These are phyloP conservation scores for Baudoinia panamericana DNA, from an alignment of 495 filamentous ascomycete genomes.

Conservation along the genomic window DNA sequence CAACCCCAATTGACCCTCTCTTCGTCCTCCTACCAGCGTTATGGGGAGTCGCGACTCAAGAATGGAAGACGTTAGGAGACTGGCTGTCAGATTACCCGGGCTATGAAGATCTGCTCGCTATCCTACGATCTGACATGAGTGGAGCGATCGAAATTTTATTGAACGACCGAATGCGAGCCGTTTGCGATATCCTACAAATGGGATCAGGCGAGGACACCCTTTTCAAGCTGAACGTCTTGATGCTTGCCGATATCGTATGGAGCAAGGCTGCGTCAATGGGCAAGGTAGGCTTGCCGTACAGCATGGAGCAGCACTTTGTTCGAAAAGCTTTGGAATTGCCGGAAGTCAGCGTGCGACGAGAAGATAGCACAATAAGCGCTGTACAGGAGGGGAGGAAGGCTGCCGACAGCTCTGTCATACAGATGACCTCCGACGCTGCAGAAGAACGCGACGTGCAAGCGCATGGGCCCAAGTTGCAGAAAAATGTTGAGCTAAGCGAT, in stretches of 20 bases:
- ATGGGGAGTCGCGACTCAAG: not conserved
- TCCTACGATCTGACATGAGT: conserved; percentile 26
- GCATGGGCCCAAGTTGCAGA: too few relatives aligned
- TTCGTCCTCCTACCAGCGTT: conserved; percentile 72
- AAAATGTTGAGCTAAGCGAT: conserved; percentile 29
- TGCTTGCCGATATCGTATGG: conserved; percentile 53
- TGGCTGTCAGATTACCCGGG: not conserved
- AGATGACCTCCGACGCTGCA: conserved; percentile 22
- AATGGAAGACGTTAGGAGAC: conserved; percentile 9
- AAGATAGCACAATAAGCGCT: conserved; percentile 26
- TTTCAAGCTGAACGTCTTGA: conserved; percentile 60
- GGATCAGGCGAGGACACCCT: conserved; percentile 70
- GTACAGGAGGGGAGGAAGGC: not conserved
- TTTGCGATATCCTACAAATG: conserved; percentile 55
- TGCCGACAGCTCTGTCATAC: conserved; percentile 7
- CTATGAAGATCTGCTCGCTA: not conserved
- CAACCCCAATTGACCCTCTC: conserved; percentile 70
- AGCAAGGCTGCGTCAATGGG: conserved; percentile 61
- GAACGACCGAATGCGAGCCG: conserved; percentile 40
- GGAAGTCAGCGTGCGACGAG: conserved; percentile 34
- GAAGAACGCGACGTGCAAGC: too few relatives aligned
- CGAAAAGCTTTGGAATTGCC: conserved; percentile 61
- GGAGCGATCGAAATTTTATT: conserved; percentile 29
- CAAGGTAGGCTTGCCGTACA: conserved; percentile 51
- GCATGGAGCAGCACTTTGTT: conserved; percentile 79